Conservation (phyloP, 2,329 filamentous ascomycete species). For the Colletotrichum godetiae region DNA sequence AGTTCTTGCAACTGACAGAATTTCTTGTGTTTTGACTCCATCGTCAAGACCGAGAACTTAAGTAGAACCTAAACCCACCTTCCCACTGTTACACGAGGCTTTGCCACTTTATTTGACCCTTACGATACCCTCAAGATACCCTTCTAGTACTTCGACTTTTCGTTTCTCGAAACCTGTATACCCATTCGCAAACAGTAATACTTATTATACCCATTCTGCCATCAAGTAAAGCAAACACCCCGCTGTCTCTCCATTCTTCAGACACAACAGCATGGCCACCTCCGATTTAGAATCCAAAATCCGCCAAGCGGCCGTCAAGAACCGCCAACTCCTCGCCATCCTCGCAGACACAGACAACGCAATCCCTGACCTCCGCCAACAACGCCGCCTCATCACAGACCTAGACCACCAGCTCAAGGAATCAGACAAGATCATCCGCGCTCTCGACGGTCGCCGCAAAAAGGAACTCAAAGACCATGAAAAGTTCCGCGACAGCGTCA, state of each 20-base stretch:
- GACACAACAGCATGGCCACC: slow-evolving; percentile 4
- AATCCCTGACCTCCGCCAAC: slow-evolving; percentile 55
- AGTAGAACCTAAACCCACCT: not conserved
- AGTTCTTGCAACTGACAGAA: not conserved
- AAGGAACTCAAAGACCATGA: slow-evolving; percentile 64
- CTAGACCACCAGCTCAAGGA: slow-evolving; percentile 53
- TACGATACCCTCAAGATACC: not conserved
- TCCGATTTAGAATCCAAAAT: slow-evolving; percentile 49
- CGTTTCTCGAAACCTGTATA: not conserved
- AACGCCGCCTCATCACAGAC: slow-evolving; percentile 56
- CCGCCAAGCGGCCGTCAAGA: slow-evolving; percentile 50
- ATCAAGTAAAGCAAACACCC: not conserved
- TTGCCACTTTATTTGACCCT: not conserved
- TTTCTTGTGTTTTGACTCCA: not conserved
- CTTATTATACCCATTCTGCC: not conserved
- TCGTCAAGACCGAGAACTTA: not conserved
- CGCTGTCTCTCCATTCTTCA: not conserved
- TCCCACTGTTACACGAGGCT: not conserved
- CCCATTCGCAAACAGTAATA: not conserved
- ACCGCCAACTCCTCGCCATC: slow-evolving; percentile 56
- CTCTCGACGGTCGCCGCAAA: slow-evolving; percentile 53
- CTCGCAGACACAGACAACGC: slow-evolving; percentile 63
- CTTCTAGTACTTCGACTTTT: no score
- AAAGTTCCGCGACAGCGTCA: slow-evolving; percentile 62
- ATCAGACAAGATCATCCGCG: slow-evolving; percentile 50